A percentile compares a stretch with the other conserved stretches of the same genome.
Evolutionary conservation across 208 protist species (phyloP).

Genomic region (Crithidia bombi): DNA sequence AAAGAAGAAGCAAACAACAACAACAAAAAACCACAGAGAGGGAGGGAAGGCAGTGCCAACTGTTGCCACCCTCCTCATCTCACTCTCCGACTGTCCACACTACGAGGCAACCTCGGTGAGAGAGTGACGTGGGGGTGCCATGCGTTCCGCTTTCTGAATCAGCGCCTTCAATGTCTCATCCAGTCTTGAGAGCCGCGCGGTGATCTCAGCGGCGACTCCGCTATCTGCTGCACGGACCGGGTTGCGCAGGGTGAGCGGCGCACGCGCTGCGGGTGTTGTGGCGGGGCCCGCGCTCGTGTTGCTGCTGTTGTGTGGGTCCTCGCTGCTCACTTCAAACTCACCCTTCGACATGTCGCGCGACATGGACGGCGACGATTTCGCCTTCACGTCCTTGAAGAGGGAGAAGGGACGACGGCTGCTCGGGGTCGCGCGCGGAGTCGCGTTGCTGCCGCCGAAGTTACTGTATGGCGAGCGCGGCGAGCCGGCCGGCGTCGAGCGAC

Average conservation of each 20-base stretch:
- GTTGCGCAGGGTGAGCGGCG: slow-evolving; percentile 15
- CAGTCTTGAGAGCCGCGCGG: slow-evolving; percentile 24
- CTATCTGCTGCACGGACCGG: background rate
- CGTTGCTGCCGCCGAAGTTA: slow-evolving; percentile 22
- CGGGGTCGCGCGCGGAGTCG: background rate
- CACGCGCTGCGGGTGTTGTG: background rate
- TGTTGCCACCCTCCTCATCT: too few species aligned
- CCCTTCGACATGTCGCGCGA: slow-evolving; percentile 1
- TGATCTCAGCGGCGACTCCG: slow-evolving; percentile 17
- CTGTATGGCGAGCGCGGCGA: slow-evolving; percentile 31
- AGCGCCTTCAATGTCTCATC: slow-evolving; percentile 37
- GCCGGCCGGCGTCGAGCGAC: slow-evolving; percentile 20
- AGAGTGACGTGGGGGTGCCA: slow-evolving; percentile 16
- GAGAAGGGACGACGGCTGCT: slow-evolving; percentile 43
- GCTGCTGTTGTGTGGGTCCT: slow-evolving; percentile 5
- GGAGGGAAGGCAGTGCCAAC: too few species aligned
- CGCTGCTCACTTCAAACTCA: background rate
- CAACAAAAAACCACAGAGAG: background rate
- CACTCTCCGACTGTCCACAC: too few species aligned
- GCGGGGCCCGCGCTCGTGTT: slow-evolving; percentile 7
- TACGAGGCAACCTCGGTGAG: slow-evolving; percentile 36
- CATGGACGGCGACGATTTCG: slow-evolving; percentile 33
- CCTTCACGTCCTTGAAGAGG: slow-evolving; percentile 46
- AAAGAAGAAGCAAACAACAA: background rate
- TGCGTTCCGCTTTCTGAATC: slow-evolving; percentile 37